Percentiles rank a stretch among this genome's conserved stretches.
Evolutionary conservation across 116 monocot species (phyloP).

Genomic region (Iris pallida): DNA sequence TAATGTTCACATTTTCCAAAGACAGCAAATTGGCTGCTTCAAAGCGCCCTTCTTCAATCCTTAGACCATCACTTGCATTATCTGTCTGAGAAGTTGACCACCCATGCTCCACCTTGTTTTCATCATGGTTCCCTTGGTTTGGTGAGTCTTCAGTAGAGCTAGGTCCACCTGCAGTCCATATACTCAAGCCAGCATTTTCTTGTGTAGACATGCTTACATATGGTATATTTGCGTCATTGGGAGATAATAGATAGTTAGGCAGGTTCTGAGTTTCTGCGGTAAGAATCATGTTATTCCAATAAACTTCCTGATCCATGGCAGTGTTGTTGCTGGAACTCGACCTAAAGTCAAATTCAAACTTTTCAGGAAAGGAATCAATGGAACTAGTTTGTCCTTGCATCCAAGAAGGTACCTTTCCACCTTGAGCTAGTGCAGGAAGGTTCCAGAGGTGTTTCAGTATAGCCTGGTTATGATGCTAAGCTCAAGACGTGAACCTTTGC

Average conservation of each 20-base stretch:
- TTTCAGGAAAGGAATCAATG: slow-evolving; percentile 33
- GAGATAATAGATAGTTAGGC: slow-evolving; percentile 24
- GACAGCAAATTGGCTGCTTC: slow-evolving; percentile 35
- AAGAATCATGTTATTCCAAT: slow-evolving; percentile 39
- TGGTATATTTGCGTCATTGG: slow-evolving; percentile 21
- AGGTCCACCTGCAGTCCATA: slow-evolving; percentile 35
- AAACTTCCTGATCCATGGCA: slow-evolving; percentile 35
- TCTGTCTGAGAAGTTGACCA: slow-evolving; percentile 23
- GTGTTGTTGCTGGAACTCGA: slow-evolving; percentile 27
- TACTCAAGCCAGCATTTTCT: slow-evolving; percentile 28
- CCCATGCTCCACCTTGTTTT: slow-evolving; percentile 32
- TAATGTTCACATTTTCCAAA: slow-evolving; percentile 45
- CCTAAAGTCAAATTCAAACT: slow-evolving; percentile 38
- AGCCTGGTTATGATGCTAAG: too few relatives aligned
- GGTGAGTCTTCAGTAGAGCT: slow-evolving; percentile 19
- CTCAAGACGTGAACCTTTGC: too few relatives aligned
- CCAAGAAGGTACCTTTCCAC: not conserved
- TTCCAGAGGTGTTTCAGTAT: too few relatives aligned
- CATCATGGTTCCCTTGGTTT: slow-evolving; percentile 26
- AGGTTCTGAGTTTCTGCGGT: slow-evolving; percentile 31
- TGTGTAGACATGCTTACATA: slow-evolving; percentile 20
- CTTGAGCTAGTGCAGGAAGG: too few relatives aligned
- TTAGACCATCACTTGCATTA: slow-evolving; percentile 15
- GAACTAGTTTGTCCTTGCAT: slow-evolving; percentile 56
- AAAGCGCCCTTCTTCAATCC: slow-evolving; percentile 23